Base-by-base conservation (phyloP, 2,329 filamentous ascomycete species). In the Penicillium sp. region DNA sequence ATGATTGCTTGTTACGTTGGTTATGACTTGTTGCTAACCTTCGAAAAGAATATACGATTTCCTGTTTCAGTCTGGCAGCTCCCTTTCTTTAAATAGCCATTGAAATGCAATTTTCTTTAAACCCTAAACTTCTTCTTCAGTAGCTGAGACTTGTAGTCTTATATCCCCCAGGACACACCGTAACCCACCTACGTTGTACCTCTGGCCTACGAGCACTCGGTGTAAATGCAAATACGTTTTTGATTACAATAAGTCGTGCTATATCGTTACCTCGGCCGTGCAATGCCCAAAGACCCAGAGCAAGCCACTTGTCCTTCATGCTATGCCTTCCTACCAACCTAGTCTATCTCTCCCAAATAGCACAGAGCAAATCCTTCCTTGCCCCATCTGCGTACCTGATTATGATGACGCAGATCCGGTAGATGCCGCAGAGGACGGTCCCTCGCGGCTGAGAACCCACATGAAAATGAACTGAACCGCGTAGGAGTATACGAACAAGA, bases 401-500 rank as follows among this genome's bases (percentile, higher is more conserved):
- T 35, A 44, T 48, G 42, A 35, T 16, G 49, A 63, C 46, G 50
- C 60, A 38, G 62, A 64, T 47, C 58, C 56, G 51, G 61, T 55
- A 36, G 50, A 60, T 60, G 57, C 35, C n/a, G 69, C 61, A 28
- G 48, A 50, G 17, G 73, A 66, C 2, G 75, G 74, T n/a, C 78
- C 77, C 64, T 82, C 76, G 25, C 82, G 77, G 61, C 77, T 88
- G 59, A 90, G 74, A 68, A 86, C 81, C 87, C 93, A 94, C 92
- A 97, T 99, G 75, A 97, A 96, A 53, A 92, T 79, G 64, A 97
- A 84, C 78, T 99, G 94, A 54, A 97, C 88, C 53, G 95, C 80
- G 75, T 97, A 99, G 42, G 92, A 93, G 77, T 99, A 97, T 64
- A 92, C 82, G 74, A 96, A 96, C 63, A 97, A 81, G 69, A 96